phyloP scores from a whole-genome alignment of 202 grass and related monocot species.

The Sporobolus alterniflorus region DNA sequence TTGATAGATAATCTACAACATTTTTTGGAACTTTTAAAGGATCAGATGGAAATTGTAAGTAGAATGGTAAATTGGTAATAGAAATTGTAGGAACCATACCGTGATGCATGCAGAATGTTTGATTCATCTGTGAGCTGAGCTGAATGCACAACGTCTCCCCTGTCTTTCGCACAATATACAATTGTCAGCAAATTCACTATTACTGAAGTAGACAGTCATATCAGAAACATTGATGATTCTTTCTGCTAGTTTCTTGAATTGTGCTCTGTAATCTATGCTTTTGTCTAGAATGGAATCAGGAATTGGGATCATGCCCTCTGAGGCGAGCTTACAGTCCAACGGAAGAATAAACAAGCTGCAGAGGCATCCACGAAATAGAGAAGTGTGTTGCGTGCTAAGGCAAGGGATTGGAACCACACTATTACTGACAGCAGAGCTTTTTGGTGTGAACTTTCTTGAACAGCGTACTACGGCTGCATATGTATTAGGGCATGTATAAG shows the following conservation, averaged over 20 bases:
- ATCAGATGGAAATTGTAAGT: no score
- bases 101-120: constrained; percentile 30
- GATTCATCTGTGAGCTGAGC: constrained; percentile 6
- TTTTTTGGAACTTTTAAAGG: no score
- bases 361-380: not conserved
- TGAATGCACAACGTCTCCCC: constrained; percentile 16
- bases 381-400: not conserved
- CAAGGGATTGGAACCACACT: constrained; percentile 31
- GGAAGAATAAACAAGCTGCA: not conserved
- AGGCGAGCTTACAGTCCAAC: constrained; percentile 29
- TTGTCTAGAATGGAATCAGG: not conserved
- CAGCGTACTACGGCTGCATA: not conserved
- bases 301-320: not conserved
- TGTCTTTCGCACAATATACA: not conserved
- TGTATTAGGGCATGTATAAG: no score
- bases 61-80: no score
- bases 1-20: no score
- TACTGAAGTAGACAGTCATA: not conserved
- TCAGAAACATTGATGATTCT: not conserved
- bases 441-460: not conserved
- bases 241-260: not conserved
- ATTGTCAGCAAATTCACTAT: no score
- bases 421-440: not conserved
- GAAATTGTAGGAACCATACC: constrained; percentile 16
- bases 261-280: accelerated